Evolutionary conservation across 176 grass and related monocot genomes (phyloP).

Genomic region (Eleusine indica): DNA sequence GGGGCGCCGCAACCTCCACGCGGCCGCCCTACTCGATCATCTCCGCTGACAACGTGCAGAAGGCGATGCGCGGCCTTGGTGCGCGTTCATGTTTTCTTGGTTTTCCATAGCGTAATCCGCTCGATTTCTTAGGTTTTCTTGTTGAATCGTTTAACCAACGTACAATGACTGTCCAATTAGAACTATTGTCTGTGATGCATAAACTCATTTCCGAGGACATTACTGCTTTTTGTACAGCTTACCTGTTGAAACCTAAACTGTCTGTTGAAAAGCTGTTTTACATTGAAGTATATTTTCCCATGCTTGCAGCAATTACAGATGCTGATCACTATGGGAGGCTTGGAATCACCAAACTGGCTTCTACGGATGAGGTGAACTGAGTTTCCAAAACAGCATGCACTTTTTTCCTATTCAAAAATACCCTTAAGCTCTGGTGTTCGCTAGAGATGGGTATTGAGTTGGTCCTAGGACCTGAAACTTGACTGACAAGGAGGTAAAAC

Average conservation of each 20-base stretch:
- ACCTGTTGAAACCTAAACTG: background rate
- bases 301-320: conserved; percentile 82
- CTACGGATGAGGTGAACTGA: conserved; percentile 60
- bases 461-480: background rate
- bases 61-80: conserved; percentile 85
- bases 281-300: conserved; percentile 18
- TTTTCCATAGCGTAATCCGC: background rate
- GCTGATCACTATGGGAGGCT: conserved; percentile 88
- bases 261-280: background rate
- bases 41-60: conserved; percentile 80
- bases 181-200: too few species aligned
- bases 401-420: background rate
- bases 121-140: background rate
- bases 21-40: conserved; percentile 68
- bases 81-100: background rate
- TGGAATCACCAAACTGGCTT: conserved; percentile 60
- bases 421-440: background rate
- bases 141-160: background rate
- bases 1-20: conserved; percentile 46
- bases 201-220: background rate
- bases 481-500: background rate
- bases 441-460: background rate
- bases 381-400: background rate
- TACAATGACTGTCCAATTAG: too few species aligned
- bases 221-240: background rate